phyloP scores from a whole-genome alignment of 202 grass and related monocot species.

The Cymbopogon flexuosus region DNA sequence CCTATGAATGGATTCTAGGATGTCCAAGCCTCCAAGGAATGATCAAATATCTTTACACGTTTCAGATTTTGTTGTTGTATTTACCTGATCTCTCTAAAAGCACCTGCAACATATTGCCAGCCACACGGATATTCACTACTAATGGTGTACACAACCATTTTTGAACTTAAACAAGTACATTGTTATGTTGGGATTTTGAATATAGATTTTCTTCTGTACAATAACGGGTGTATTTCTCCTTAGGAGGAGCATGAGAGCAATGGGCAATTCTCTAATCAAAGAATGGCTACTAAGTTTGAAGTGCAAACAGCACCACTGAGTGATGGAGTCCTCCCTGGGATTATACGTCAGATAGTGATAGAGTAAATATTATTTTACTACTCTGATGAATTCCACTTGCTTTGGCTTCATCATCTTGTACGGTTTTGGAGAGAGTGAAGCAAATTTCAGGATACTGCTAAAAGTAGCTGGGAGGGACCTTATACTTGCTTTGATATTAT shows the following conservation, averaged over 20 bases:
- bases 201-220: background rate
- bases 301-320: constrained; percentile 71
- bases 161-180: background rate
- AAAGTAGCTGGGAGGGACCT: background rate
- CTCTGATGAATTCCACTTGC: too few relatives aligned
- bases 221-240: background rate
- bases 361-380: too few relatives aligned
- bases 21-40: background rate
- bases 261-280: constrained; percentile 11
- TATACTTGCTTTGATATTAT: background rate
- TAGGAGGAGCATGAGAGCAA: constrained; percentile 30
- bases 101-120: background rate
- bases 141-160: background rate
- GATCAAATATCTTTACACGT: background rate
- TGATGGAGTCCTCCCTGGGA: constrained; percentile 71
- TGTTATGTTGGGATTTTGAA: background rate
- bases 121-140: background rate
- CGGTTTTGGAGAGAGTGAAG: background rate
- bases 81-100: background rate
- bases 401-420: background rate
- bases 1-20: background rate
- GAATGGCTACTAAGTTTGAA: constrained; percentile 37
- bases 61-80: background rate
- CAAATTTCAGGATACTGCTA: constrained; percentile 6
- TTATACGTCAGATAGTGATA: too few relatives aligned